phyloP scores from a whole-genome alignment of 768 basidiomycete species.

The Xerocomus potaroensis region DNA sequence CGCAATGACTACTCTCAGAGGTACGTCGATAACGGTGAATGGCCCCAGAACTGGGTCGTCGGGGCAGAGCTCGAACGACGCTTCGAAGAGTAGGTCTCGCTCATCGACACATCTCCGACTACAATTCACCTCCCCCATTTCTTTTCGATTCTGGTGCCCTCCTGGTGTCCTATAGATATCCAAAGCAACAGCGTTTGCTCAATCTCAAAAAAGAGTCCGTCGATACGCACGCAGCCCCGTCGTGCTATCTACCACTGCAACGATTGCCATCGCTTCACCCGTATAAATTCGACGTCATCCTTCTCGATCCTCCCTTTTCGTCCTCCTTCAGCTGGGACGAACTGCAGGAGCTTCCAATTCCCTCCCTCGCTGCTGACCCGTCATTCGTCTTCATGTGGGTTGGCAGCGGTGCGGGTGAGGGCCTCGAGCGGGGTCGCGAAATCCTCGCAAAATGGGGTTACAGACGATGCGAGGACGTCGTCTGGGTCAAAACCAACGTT shows the following conservation, averaged over 20 bases:
- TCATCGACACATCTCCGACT: not conserved
- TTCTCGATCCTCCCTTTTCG: conserved; percentile 87
- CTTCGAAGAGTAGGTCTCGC: conserved; percentile 80
- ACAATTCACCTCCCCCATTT: not conserved
- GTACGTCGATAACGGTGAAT: conserved; percentile 88
- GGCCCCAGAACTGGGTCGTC: conserved; percentile 91
- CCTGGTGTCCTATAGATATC: no score
- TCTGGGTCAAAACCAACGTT: conserved; percentile 94
- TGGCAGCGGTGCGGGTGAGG: conserved; percentile 84
- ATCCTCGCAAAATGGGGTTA: conserved; percentile 93
- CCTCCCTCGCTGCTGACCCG: conserved; percentile 82
- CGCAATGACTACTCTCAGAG: conserved; percentile 91
- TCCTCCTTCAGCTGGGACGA: conserved; percentile 84
- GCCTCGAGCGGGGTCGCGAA: conserved; percentile 88
- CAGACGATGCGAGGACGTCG: conserved; percentile 93
- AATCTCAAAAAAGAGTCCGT: conserved; percentile 80
- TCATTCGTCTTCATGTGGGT: conserved; percentile 97
- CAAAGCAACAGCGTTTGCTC: conserved; percentile 85
- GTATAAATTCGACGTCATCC: conserved; percentile 83
- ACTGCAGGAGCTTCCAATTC: conserved; percentile 76
- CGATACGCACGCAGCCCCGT: conserved; percentile 61
- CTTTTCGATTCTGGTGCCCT: not conserved
- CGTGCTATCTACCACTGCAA: conserved; percentile 65
- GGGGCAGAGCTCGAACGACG: conserved; percentile 85
- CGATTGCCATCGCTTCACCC: conserved; percentile 54